A percentile compares a stretch with the other conserved stretches of the same genome.
phyloP scores from a whole-genome alignment of 371 early-diverging fungal species.

The Paraphysoderma sedebokerense region DNA sequence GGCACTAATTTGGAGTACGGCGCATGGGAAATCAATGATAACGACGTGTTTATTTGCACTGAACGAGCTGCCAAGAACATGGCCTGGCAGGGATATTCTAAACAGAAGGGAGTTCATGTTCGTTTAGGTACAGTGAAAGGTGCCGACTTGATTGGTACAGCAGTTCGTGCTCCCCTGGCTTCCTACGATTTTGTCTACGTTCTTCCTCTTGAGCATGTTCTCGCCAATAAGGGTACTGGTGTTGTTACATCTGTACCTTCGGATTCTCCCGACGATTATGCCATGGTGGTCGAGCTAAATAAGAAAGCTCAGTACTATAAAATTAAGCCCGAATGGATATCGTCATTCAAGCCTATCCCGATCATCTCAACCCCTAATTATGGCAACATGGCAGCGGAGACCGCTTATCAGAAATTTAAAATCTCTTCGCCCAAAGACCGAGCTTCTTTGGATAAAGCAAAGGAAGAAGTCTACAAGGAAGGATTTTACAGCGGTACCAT shows the following conservation, averaged over 20 bases:
- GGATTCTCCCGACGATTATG: constrained; percentile 94
- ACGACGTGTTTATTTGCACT: constrained; percentile 76
- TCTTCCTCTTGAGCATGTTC: constrained; percentile 91
- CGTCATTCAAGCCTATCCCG: constrained; percentile 59
- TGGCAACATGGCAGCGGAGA: constrained; percentile 69
- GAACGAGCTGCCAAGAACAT: constrained; percentile 91
- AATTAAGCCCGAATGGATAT: constrained; percentile 74
- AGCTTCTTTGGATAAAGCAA: constrained; percentile 74
- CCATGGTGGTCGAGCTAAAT: constrained; percentile 70
- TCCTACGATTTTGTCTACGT: constrained; percentile 64
- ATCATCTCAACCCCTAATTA: constrained; percentile 75
- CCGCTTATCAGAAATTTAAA: constrained; percentile 73
- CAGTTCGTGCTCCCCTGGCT: constrained; percentile 77
- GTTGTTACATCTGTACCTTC: constrained; percentile 97
- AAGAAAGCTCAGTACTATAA: constrained; percentile 89
- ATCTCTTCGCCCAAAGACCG: constrained; percentile 91
- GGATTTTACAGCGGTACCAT: constrained; percentile 90
- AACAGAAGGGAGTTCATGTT: constrained; percentile 37
- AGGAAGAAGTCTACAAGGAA: constrained; percentile 93
- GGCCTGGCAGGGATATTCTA: constrained; percentile 69
- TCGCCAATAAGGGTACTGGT: constrained; percentile 93
- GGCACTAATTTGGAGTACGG: constrained; percentile 84
- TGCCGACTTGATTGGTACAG: constrained; percentile 65
- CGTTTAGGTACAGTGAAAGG: constrained; percentile 68
- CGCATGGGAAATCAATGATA: constrained; percentile 44